A percentile compares a stretch with the other conserved stretches of the same genome.
Conservation (phyloP, 331 rosid species). For the Prunus yedoensis region DNA sequence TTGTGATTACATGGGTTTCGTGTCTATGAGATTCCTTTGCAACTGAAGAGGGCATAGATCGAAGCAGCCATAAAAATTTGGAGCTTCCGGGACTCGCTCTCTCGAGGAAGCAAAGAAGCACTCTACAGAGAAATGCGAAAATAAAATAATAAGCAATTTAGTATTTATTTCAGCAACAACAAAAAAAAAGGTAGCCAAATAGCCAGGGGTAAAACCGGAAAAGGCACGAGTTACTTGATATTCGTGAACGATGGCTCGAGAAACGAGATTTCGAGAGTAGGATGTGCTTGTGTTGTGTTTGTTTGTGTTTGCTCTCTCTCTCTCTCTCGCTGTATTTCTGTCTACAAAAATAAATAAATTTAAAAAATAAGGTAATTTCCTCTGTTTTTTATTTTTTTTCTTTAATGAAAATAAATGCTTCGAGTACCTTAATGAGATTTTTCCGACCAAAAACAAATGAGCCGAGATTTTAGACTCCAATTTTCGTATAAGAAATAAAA, state of each 20-base stretch:
- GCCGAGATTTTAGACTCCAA: no score
- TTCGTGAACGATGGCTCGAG: constrained; percentile 53
- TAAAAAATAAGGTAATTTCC: not conserved
- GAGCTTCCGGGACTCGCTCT: constrained; percentile 39
- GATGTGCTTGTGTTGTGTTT: constrained; percentile 24
- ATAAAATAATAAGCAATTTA: constrained; percentile 7
- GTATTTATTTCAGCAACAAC: constrained; percentile 6
- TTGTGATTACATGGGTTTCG: constrained; percentile 61
- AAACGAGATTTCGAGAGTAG: constrained; percentile 49
- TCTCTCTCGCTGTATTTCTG: constrained; percentile 12
- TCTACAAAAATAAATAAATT: no score
- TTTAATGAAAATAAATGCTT: no score
- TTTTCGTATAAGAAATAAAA: no score
- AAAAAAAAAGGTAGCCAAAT: not conserved
- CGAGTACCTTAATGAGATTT: no score
- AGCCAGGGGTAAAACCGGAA: constrained; percentile 46
- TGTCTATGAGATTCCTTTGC: constrained; percentile 40
- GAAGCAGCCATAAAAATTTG: constrained; percentile 53
- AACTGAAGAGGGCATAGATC: constrained; percentile 45
- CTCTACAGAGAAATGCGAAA: constrained; percentile 23
- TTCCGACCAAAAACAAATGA: no score
- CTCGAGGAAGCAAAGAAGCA: constrained; percentile 34
- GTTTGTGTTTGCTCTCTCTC: constrained; percentile 20
- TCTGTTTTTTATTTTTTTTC: not conserved
- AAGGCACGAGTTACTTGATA: constrained; percentile 32